Base-by-base conservation (phyloP, 169 alveolate genomes). In the Eimeria sp. region DNA sequence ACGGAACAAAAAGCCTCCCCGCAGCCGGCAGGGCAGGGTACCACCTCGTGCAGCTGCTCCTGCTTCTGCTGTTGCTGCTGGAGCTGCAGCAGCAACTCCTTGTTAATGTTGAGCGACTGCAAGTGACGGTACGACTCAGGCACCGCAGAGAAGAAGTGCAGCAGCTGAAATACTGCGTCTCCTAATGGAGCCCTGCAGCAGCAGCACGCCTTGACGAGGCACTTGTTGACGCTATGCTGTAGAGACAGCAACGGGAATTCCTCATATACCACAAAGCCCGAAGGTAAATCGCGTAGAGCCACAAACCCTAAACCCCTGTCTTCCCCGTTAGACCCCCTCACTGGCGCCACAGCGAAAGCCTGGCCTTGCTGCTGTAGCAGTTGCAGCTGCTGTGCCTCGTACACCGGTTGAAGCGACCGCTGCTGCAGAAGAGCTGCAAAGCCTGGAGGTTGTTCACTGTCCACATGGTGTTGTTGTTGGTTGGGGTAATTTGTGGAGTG, bases 271-370 rank as follows among this genome's bases (percentile, higher is more conserved):
- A 83, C 76, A 58, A 83, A 83, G 49, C 90, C 90, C 33, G 72
- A 77, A 25, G 90, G 90, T 37, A 83, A 37, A 54, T 54, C 54
- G 54, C 90, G 72, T 4, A 83, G 90, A 20, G 90, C 90, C 30
- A 83, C 90, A 58, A 83, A 83, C 74, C 90, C 90, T 52, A 83
- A 40, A 33, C 90, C 90, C 74, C 90, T 83, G 58, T 83, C 76
- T 56, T 58, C 76, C 8, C 90, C 90, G 30, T 54, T 60, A 33
- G 58, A 54, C 23, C 90, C 90, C 60, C 66, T 83, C 33, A 83
- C 90, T 37, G 76, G 90, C 20, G 90, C 74, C 90, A 83, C 90
- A n/a, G 90, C 90, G 33, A 83, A 83, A 30, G 77, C 77, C 20
- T 77, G 76, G 33, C 90, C 90, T 60, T 60, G 94, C 83, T 87